Evolutionary conservation across 768 basidiomycete genomes (phyloP).

Genomic region (Lactifluus hygrophoroides): DNA sequence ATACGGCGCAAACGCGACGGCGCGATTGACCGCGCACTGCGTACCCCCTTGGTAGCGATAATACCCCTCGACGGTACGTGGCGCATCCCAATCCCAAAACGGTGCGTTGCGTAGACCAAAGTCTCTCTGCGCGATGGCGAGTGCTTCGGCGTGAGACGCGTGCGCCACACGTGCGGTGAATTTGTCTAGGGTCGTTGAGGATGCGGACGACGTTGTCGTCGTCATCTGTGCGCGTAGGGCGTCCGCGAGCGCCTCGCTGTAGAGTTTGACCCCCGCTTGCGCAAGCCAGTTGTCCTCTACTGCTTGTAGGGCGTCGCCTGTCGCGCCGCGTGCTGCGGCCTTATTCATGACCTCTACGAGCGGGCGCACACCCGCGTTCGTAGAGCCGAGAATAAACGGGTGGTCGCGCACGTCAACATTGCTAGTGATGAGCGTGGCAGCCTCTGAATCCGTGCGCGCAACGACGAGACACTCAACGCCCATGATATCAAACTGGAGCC

Average conservation of each 20-base stretch:
- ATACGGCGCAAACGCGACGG: slow-evolving; percentile 88
- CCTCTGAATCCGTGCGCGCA: slow-evolving; percentile 94
- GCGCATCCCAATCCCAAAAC: slow-evolving; percentile 93
- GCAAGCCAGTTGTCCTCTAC: slow-evolving; percentile 85
- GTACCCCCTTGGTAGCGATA: slow-evolving; percentile 98
- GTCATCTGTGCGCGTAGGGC: slow-evolving; percentile 56
- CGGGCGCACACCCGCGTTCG: slow-evolving; percentile 61
- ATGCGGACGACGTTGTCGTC: too few relatives aligned
- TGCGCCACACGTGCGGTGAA: slow-evolving; percentile 59
- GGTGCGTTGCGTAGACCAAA: slow-evolving; percentile 68
- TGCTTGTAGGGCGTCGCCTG: slow-evolving; percentile 71
- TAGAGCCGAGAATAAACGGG: slow-evolving; percentile 88
- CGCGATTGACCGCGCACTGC: slow-evolving; percentile 86
- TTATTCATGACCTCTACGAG: slow-evolving; percentile 75
- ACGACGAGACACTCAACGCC: slow-evolving; percentile 92
- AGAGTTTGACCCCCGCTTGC: slow-evolving; percentile 72
- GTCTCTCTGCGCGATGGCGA: slow-evolving; percentile 67
- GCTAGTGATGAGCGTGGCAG: slow-evolving; percentile 91
- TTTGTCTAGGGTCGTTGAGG: slow-evolving; percentile 41
- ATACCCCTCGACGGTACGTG: slow-evolving; percentile 91
- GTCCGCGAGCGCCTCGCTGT: slow-evolving; percentile 59
- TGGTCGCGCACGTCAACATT: slow-evolving; percentile 99
- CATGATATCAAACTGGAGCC: slow-evolving; percentile 97
- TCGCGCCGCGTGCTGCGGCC: slow-evolving; percentile 75
- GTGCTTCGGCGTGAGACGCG: slow-evolving; percentile 59